Percentiles rank a stretch among this genome's conserved stretches.
These are phyloP conservation scores for Paramyrothecium sp. DNA, from an alignment of 2,329 filamentous ascomycete species.

Conservation along the genomic window DNA sequence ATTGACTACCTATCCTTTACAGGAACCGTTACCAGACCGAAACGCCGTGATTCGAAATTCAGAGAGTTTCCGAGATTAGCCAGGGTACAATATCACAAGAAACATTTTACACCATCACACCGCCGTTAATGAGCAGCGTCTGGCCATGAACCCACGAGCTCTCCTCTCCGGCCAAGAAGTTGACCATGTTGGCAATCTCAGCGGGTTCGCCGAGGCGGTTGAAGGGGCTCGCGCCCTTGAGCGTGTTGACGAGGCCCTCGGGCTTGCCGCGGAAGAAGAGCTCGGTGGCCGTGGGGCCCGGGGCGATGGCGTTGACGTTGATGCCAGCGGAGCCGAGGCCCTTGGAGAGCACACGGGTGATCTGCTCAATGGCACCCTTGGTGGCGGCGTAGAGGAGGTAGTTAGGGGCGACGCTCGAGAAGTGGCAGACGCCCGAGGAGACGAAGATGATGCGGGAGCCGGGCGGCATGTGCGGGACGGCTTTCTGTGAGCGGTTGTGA, in stretches of 20 bases:
- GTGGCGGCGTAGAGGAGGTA: slow-evolving; percentile 54
- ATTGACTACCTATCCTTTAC: no score
- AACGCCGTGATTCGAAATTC: background rate
- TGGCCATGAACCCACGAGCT: slow-evolving; percentile 16
- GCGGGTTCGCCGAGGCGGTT: slow-evolving; percentile 14
- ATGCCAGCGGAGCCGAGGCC: slow-evolving; percentile 52
- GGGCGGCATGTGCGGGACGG: slow-evolving; percentile 46
- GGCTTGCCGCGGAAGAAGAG: slow-evolving; percentile 51
- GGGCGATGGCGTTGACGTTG: slow-evolving; percentile 39
- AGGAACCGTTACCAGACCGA: no score
- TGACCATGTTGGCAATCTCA: slow-evolving; percentile 15
- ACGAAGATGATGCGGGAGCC: slow-evolving; percentile 52
- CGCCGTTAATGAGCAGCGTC: slow-evolving; percentile 16
- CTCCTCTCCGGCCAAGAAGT: slow-evolving; percentile 15
- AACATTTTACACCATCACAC: slow-evolving; percentile 1
- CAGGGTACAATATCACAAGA: background rate
- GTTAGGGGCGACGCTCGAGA: slow-evolving; percentile 35
- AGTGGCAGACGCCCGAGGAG: slow-evolving; percentile 38
- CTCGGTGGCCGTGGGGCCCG: slow-evolving; percentile 51
- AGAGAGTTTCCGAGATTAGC: no score
- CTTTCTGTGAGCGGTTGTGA: slow-evolving; percentile 35
- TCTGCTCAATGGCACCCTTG: slow-evolving; percentile 61
- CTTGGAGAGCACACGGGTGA: slow-evolving; percentile 53
- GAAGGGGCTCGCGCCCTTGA: slow-evolving; percentile 23
- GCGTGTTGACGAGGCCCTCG: slow-evolving; percentile 40